These are phyloP conservation scores for Hevea brasiliensis DNA, from an alignment of 345 rosid species.

Conservation along the genomic window DNA sequence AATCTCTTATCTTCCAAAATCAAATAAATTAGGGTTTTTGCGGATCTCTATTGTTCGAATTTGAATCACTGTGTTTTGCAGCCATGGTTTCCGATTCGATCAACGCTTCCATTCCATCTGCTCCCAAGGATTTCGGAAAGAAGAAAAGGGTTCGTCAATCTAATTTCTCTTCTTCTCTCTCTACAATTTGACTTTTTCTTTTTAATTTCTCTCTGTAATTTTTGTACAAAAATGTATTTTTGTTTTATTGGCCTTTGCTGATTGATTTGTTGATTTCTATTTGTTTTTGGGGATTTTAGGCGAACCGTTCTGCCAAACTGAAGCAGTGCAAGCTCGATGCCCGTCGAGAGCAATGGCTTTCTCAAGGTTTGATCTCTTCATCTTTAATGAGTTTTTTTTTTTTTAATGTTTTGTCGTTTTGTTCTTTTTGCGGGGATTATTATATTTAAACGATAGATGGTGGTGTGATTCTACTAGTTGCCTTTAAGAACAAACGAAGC, in stretches of 20 bases:
- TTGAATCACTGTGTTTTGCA: background rate
- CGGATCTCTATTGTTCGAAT: conserved; percentile 10
- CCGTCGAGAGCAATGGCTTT: conserved; percentile 98
- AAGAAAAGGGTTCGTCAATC: conserved; percentile 65
- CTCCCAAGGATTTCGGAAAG: conserved; percentile 59
- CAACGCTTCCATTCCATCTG: conserved; percentile 48
- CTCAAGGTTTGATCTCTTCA: conserved; percentile 52
- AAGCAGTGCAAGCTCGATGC: conserved; percentile 92
- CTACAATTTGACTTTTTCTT: background rate
- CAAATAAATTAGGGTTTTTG: conserved; percentile 53
- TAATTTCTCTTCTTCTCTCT: background rate
- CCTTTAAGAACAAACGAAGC: conserved; percentile 50
- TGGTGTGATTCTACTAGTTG: conserved; percentile 31
- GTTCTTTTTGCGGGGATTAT: conserved; percentile 18
- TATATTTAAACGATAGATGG: background rate
- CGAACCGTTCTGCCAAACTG: conserved; percentile 84
- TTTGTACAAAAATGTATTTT: background rate
- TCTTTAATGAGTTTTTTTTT: background rate
- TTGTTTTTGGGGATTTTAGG: conserved; percentile 41
- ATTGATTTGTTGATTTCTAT: background rate
- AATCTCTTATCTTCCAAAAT: background rate
- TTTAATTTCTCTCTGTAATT: too few species aligned
- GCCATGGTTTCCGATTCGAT: conserved; percentile 73
- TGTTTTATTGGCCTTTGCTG: background rate
- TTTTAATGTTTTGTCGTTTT: background rate